Conservation (phyloP, 1,284 basidiomycete species). For the Mycosarcoma maydis region DNA sequence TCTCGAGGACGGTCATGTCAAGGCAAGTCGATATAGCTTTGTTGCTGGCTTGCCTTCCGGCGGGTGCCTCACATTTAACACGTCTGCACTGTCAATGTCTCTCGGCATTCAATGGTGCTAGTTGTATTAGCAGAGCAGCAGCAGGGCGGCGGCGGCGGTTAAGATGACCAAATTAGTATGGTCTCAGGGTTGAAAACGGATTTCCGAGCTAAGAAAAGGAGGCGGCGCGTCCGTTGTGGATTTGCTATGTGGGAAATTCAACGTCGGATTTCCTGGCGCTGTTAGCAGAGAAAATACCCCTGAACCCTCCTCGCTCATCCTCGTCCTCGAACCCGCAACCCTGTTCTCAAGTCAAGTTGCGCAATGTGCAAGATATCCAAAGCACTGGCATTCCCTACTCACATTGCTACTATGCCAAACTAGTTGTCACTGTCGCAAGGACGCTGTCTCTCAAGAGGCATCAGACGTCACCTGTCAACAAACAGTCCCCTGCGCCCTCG, state of each 20-base stretch:
- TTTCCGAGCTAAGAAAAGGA: not conserved
- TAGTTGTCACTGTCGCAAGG: not conserved
- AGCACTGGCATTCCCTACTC: not conserved
- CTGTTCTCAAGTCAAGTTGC: constrained; percentile 23
- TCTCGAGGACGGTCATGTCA: too few species aligned
- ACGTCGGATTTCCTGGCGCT: not conserved
- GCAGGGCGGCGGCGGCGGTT: too few species aligned
- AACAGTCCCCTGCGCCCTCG: constrained; percentile 15
- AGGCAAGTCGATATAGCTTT: too few species aligned
- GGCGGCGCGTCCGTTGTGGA: not conserved
- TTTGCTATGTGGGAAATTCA: not conserved
- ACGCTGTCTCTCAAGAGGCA: not conserved
- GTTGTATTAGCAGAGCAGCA: too few species aligned
- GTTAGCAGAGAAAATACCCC: not conserved
- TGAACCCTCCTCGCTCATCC: not conserved
- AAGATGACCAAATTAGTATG: too few species aligned
- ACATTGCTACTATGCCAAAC: too few species aligned
- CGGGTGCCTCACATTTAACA: too few species aligned
- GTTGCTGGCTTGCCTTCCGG: too few species aligned
- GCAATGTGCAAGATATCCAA: not conserved
- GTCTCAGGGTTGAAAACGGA: not conserved
- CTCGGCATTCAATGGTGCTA: not conserved
- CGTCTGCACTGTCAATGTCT: not conserved
- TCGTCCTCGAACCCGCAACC: constrained; percentile 8
- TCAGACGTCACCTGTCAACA: constrained; percentile 7